Conservation (phyloP, 2,329 filamentous ascomycete species). For the Epichloe sylvatica region DNA sequence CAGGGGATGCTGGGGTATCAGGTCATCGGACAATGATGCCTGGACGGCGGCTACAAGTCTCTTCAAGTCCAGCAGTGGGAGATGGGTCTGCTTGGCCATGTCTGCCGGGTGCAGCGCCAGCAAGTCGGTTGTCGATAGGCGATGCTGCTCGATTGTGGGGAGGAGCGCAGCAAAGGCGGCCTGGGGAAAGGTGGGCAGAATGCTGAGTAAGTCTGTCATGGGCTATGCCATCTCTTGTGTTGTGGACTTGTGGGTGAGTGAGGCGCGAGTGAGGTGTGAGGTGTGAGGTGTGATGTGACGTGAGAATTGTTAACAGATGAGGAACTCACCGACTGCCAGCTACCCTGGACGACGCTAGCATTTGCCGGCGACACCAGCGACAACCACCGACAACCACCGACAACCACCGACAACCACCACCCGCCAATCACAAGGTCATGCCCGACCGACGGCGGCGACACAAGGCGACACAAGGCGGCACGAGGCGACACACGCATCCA, state of each 20-base stretch:
- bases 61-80: conserved; percentile 69
- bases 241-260: neutral
- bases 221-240: conserved; percentile 5
- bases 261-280: no score
- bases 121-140: conserved; percentile 68
- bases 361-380: no score
- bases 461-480: neutral
- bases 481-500: no score
- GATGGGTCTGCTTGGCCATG: conserved; percentile 70
- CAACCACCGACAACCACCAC: no score
- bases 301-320: no score
- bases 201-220: conserved; percentile 77
- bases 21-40: conserved; percentile 50
- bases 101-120: conserved; percentile 71
- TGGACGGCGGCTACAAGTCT: conserved; percentile 56
- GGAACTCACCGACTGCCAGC: no score
- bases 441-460: neutral
- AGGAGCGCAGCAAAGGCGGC: conserved; percentile 61
- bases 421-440: neutral
- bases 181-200: conserved; percentile 67
- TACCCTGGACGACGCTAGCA: no score
- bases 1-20: conserved; percentile 20
- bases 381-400: no score
- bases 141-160: conserved; percentile 63
- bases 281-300: no score